A percentile compares a stretch with the other conserved stretches of the same genome.
Evolutionary conservation across 805 yeast genomes (phyloP).

Genomic region (Candida xyloterini): DNA sequence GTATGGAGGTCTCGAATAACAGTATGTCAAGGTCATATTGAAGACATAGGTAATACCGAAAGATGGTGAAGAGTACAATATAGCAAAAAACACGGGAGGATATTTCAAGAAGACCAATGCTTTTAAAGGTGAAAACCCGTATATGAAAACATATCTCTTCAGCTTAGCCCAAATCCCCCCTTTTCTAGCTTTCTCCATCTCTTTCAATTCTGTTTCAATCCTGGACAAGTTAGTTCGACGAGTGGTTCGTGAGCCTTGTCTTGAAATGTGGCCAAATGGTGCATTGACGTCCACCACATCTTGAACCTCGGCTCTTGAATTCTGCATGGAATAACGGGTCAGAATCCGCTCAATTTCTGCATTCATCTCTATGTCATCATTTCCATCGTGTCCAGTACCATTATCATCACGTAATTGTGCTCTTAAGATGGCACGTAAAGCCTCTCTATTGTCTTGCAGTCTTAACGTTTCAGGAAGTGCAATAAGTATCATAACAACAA

Average conservation of each 20-base stretch:
- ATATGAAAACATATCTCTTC: conserved; percentile 40
- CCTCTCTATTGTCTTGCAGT: conserved; percentile 55
- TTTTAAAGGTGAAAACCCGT: conserved; percentile 56
- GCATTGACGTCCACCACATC: conserved; percentile 37
- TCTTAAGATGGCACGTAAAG: conserved; percentile 44
- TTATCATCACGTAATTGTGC: conserved; percentile 28
- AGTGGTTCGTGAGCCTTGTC: conserved; percentile 20
- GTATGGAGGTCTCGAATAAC: conserved; percentile 64
- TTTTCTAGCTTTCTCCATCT: conserved; percentile 19
- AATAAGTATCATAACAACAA: conserved; percentile 47
- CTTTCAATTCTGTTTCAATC: conserved; percentile 21
- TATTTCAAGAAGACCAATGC: conserved; percentile 58
- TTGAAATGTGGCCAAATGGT: conserved; percentile 32
- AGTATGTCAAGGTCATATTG: conserved; percentile 68
- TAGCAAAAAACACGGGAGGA: conserved; percentile 72
- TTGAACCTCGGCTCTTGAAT: conserved; percentile 15
- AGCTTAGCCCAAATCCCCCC: conserved; percentile 20
- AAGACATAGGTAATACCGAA: conserved; percentile 70
- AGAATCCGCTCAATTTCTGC: conserved; percentile 32
- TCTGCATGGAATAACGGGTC: conserved; percentile 32
- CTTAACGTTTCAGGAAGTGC: conserved; percentile 79
- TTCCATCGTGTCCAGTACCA: conserved; percentile 17
- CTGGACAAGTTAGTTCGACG: conserved; percentile 20
- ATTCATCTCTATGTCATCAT: conserved; percentile 9
- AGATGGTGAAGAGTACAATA: conserved; percentile 65